These are phyloP conservation scores for Colletotrichum liriopes DNA, from an alignment of 2,329 filamentous ascomycete genomes.

Conservation along the genomic window DNA sequence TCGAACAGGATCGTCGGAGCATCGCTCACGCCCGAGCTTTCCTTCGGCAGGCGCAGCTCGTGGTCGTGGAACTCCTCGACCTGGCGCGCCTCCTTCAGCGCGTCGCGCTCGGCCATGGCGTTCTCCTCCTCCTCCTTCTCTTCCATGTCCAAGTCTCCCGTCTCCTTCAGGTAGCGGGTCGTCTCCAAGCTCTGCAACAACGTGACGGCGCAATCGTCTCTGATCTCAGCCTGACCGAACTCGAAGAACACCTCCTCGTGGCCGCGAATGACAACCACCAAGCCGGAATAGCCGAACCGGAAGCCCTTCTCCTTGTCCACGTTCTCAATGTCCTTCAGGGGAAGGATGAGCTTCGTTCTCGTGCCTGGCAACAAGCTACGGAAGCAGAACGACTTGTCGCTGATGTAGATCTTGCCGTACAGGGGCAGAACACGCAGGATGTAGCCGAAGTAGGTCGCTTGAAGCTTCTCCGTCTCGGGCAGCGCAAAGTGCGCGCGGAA, in stretches of 20 bases:
- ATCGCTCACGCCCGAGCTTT: slow-evolving; percentile 64
- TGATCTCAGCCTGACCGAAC: slow-evolving; percentile 81
- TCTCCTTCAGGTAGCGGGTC: slow-evolving; percentile 79
- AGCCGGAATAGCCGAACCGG: slow-evolving; percentile 88
- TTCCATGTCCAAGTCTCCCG: slow-evolving; percentile 76
- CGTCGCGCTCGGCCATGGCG: slow-evolving; percentile 85
- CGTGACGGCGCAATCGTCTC: slow-evolving; percentile 91
- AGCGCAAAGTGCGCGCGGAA: slow-evolving; percentile 93
- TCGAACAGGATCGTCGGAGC: slow-evolving; percentile 88
- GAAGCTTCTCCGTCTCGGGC: slow-evolving; percentile 85
- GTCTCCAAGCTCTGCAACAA: slow-evolving; percentile 84
- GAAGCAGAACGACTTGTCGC: slow-evolving; percentile 90
- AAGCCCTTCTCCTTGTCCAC: slow-evolving; percentile 97
- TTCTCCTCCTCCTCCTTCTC: slow-evolving; percentile 80
- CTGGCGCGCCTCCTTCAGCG: slow-evolving; percentile 81
- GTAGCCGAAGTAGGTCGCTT: slow-evolving; percentile 93
- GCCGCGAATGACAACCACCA: slow-evolving; percentile 93
- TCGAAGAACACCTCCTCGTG: slow-evolving; percentile 98
- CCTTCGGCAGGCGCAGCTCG: slow-evolving; percentile 65
- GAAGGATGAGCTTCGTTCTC: slow-evolving; percentile 92
- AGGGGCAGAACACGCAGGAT: slow-evolving; percentile 91
- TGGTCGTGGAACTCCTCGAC: slow-evolving; percentile 65
- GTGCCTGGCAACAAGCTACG: slow-evolving; percentile 91
- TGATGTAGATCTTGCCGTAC: slow-evolving; percentile 97
- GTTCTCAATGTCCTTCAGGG: slow-evolving; percentile 92